Evolutionary conservation across 1,284 basidiomycete species (phyloP), one percentile per base, ranked within the genome.

Genomic region (Phenoliferia sp.): DNA sequence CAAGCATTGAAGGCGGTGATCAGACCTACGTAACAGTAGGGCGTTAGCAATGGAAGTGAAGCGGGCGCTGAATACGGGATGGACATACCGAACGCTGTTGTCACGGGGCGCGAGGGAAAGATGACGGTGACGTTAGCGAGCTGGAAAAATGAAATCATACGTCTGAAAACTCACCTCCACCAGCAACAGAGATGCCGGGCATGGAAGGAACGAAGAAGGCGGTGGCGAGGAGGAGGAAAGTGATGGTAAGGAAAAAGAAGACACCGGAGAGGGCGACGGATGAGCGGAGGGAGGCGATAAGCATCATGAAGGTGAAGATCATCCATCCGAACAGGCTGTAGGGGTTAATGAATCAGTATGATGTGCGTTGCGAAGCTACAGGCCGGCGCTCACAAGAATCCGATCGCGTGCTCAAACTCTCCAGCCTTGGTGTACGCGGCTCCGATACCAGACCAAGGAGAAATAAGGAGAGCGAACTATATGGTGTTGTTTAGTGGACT

Each of bases 221-320:
- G 48, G 72, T 73, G 9, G 70, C 75, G 57, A 71, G 64, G 29
- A 69, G 63, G 19, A 67, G 29, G 65, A 68, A 65, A n/a, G 67
- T 66, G 67, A 67, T 60, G 34, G 85, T 83, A 6, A 96, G 84
- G 81, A 86, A 86, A 77, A 85, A 83, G 80, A 97, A 90, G 33
- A 95, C 83, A 3, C 82, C 75, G 55, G 87, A 82, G 63, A 92
- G 84, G 2, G 84, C 85, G 36, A 89, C 61, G 64, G 85, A 90
- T 55, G 86, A 86, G 63, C 88, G 85, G 12, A 90, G 78, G 0
- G 87, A 81, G 2, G 84, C 87, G 62, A 90, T 57, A 19, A 32
- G 35, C 56, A 68, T 73, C 62, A 76, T 76, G 77, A 86, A 34
- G 55, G 58, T 50, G 57, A 34, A 22, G 59, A 68, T 59, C 34